Evolutionary conservation across 1,139 yeast species (phyloP), one percentile per base, ranked within the genome.

Genomic region (Meyerozyma carpophila): DNA sequence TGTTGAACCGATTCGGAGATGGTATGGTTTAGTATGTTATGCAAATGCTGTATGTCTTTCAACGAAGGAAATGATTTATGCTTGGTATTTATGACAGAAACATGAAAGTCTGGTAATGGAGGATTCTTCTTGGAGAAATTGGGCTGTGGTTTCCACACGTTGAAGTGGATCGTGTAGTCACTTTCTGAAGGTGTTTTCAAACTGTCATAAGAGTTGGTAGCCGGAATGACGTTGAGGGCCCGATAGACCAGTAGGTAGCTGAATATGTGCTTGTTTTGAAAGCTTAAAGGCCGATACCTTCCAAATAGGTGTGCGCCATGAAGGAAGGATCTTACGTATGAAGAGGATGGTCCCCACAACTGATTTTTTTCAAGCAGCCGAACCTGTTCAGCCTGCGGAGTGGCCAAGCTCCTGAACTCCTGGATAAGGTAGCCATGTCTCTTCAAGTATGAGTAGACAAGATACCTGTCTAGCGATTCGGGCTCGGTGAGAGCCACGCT

Each of bases 131-230:
- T 90, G 45, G 81, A 81, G 63, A 87, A 91, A 8, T 61, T 63
- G 0, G 84, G 77, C 2, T 75, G 69, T 0, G 98, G 98, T 60
- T 87, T 90, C 97, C 97, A 91, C 1, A 88, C 88, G 54, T 85
- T 75, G 54, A 73, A 90, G 1, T 73, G 63, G 1, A 75, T 57
- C 2, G 49, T 40, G 27, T 50, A 46, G 10, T 32, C 37, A 8
- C 48, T 27, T 10, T 4, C 18, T 18, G 20, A 16, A 14, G 29
- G 36, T 25, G 14, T 46, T 42, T 38, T 41, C 24, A 56, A 42
- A 20, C 56, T 49, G 14, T 57, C 62, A 27, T 48, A 54, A 2
- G 57, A 54, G 24, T 52, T 46, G 29, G 59, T 48, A 41, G 60
- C 52, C 3, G 70, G 67, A 4, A 74, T 58, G 36, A 77, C 50